Evolutionary conservation across 495 filamentous ascomycete species (phyloP).

Genomic region (Aspergillus haitiensis): DNA sequence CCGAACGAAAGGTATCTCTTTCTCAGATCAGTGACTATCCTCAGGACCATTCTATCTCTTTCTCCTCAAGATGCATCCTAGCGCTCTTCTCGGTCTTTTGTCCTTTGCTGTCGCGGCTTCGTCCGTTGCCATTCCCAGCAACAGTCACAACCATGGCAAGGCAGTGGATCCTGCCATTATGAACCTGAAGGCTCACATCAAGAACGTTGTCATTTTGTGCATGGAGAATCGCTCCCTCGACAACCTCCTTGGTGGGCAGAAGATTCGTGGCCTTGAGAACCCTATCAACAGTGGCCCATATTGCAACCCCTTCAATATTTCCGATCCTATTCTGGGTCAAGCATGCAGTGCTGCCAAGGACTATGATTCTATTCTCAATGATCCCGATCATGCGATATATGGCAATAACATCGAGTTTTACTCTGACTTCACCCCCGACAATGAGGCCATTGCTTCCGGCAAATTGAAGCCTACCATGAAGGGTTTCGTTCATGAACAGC

Average conservation of each 20-base stretch:
- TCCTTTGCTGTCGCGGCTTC: constrained; percentile 37
- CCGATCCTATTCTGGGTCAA: constrained; percentile 35
- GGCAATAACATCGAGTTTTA: constrained; percentile 56
- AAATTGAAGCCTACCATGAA: constrained; percentile 36
- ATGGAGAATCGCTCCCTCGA: constrained; percentile 52
- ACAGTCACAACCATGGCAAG: constrained; percentile 18
- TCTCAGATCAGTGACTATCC: too few relatives aligned
- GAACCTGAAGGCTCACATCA: constrained; percentile 44
- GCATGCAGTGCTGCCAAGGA: constrained; percentile 44
- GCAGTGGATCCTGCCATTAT: constrained; percentile 23
- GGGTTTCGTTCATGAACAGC: constrained; percentile 53
- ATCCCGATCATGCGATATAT: constrained; percentile 52
- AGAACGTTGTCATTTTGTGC: constrained; percentile 47
- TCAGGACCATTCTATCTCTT: not conserved
- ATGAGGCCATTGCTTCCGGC: constrained; percentile 36
- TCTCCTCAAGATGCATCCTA: constrained; percentile 32
- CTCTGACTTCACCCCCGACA: constrained; percentile 44
- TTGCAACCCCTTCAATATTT: constrained; percentile 47
- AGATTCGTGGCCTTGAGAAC: constrained; percentile 39
- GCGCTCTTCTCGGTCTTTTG: constrained; percentile 36
- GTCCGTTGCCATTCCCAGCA: constrained; percentile 26
- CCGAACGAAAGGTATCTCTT: too few relatives aligned
- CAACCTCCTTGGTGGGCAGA: constrained; percentile 47
- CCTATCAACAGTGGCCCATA: constrained; percentile 46
- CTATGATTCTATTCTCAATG: constrained; percentile 48